These are phyloP conservation scores for Phialemonium atrogriseum DNA, from an alignment of 2,329 filamentous ascomycete genomes.

Conservation along the genomic window DNA sequence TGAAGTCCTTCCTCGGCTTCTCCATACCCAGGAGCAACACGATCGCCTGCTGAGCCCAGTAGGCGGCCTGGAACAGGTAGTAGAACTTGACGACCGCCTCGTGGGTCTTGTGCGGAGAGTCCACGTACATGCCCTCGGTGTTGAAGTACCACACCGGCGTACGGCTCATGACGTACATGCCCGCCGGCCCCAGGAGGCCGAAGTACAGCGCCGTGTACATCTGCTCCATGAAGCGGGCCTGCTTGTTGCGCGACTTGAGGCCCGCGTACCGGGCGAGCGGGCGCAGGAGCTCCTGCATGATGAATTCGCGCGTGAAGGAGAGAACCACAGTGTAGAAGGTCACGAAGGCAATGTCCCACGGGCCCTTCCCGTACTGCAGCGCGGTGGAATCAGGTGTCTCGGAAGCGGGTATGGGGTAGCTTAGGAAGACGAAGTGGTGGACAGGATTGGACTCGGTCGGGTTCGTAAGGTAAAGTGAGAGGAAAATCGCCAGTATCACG, in stretches of 20 bases:
- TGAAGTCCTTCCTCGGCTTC: constrained; percentile 91
- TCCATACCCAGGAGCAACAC: constrained; percentile 81
- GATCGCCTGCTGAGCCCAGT: constrained; percentile 92
- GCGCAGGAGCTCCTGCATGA: constrained; percentile 84
- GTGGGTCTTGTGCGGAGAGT: constrained; percentile 76
- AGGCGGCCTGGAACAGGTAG: constrained; percentile 88
- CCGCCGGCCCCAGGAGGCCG: constrained; percentile 69
- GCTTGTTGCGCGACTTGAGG: constrained; percentile 66
- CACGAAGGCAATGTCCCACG: constrained; percentile 78
- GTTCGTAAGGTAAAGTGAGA: constrained; percentile 63
- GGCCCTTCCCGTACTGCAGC: constrained; percentile 80
- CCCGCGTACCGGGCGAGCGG: constrained; percentile 65
- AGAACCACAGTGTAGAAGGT: constrained; percentile 83
- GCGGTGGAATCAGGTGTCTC: constrained; percentile 34
- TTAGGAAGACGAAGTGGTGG: constrained; percentile 78
- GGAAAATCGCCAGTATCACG: constrained; percentile 53
- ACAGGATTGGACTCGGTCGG: constrained; percentile 73
- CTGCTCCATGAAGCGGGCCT: constrained; percentile 92
- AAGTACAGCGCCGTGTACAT: constrained; percentile 93
- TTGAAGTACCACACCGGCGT: constrained; percentile 98
- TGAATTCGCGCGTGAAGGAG: constrained; percentile 88
- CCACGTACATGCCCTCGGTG: constrained; percentile 81
- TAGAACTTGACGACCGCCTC: constrained; percentile 85
- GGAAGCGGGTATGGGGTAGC: constrained; percentile 61
- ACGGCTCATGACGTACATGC: constrained; percentile 81